Base-by-base conservation (phyloP, 2,329 filamentous ascomycete species). In the Cephalotrichum gorgonifer region DNA sequence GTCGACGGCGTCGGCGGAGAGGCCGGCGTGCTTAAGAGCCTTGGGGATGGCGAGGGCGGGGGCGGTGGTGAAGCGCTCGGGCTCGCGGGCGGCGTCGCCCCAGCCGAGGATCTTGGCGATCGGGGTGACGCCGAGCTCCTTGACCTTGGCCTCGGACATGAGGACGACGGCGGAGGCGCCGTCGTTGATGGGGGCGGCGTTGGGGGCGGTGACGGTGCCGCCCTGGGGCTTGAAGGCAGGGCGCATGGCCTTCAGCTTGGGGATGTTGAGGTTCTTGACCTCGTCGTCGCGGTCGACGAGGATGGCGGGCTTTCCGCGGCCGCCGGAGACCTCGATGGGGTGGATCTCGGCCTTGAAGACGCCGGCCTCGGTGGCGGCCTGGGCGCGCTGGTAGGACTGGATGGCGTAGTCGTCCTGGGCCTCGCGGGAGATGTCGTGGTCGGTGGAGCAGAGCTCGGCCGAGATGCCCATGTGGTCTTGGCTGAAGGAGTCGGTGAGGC, bases 91-190 rank as follows among this genome's bases (percentile, higher is more conserved):
- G 51, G 93, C 91, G 63, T 98, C 93, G 59, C 83, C 93, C 93
- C 93, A 98, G 60, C 93, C 93, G 53, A 93, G 83, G 62, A 98
- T 97, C 78, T 94, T 95, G 63, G 88, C 93, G 54, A 98, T 77
- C 50, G 93, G 93, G 70, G 86, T 96, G 56, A 97, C 76, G 61
- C 83, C 83, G 57, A 96, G 84, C 71, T 93, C 83, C 76, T 95
- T 90, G 61, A 98, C 75, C 71, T 94, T 95, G 52, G 85, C 85
- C 74, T 96, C 91, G 39, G 90, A 96, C 58, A 94, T 88, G 55
- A 98, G 85, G 52, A 98, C 87, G 52, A 97, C 73, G 52, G 93
- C 93, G 22, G 90, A 85, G 48, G 89, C 91, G 57, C 93, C 93
- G 65, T 98, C 93, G 64, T 94, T 96, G 61, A 98, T 81, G 47